A percentile compares a stretch with the other conserved stretches of the same genome.
phyloP scores from a whole-genome alignment of 2,329 filamentous ascomycete species.

The Nigrospora osmanthi region DNA sequence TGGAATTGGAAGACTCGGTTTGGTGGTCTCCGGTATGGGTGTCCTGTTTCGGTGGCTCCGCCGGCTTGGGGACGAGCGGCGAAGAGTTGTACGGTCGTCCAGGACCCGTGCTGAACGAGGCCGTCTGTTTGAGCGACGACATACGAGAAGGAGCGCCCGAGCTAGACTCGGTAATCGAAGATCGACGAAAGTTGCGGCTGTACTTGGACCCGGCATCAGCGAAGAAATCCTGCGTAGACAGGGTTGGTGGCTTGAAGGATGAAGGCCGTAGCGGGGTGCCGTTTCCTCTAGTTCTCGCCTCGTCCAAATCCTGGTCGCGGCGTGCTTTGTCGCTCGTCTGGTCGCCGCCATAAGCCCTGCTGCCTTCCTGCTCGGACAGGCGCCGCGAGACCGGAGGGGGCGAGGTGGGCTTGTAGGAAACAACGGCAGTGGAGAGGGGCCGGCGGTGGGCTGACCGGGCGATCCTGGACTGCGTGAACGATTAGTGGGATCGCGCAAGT shows the following conservation, averaged over 20 bases:
- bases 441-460: conserved; percentile 39
- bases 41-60: conserved; percentile 26
- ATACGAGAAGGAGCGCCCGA: conserved; percentile 30
- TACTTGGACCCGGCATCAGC: conserved; percentile 16
- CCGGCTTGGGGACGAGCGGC: conserved; percentile 42
- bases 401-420: conserved; percentile 38
- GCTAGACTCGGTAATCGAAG: conserved; percentile 41
- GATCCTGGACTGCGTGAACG: conserved; percentile 34
- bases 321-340: conserved; percentile 30
- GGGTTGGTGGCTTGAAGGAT: conserved; percentile 40
- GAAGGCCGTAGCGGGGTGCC: conserved; percentile 30
- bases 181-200: conserved; percentile 21
- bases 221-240: conserved; percentile 35
- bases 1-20: conserved; percentile 82
- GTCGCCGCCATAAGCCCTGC: conserved; percentile 32
- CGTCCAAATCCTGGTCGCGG: conserved; percentile 31
- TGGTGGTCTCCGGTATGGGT: conserved; percentile 26
- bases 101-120: conserved; percentile 24
- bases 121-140: conserved; percentile 32
- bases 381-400: conserved; percentile 44
- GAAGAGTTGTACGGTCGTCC: conserved; percentile 49
- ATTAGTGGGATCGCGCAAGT: background rate
- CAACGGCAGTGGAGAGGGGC: conserved; percentile 43
- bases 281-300: conserved; percentile 27
- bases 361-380: conserved; percentile 47